A percentile compares a stretch with the other conserved stretches of the same genome.
phyloP scores from a whole-genome alignment of 1,139 yeast genomes.

The Yueomyces sp. region DNA sequence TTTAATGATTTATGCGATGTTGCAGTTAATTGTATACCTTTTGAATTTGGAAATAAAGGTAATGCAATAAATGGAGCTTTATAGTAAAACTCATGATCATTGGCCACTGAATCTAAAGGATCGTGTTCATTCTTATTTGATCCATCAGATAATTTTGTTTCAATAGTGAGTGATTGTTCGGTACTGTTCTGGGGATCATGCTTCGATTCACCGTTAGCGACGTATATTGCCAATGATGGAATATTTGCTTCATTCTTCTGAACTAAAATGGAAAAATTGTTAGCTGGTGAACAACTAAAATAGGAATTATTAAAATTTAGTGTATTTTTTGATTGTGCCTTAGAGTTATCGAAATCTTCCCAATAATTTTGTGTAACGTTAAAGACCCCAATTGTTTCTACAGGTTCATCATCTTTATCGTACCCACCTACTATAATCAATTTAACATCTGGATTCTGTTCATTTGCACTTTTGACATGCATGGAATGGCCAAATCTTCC shows the following conservation, averaged over 20 bases:
- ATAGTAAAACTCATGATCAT: not conserved
- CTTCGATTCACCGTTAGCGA: slow-evolving; percentile 4
- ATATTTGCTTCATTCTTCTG: slow-evolving; percentile 16
- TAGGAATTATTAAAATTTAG: slow-evolving; percentile 13
- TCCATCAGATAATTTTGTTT: not conserved
- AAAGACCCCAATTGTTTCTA: slow-evolving; percentile 36
- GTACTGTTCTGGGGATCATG: not conserved
- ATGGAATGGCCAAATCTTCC: slow-evolving; percentile 42
- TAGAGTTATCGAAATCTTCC: slow-evolving; percentile 15
- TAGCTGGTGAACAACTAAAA: slow-evolving; percentile 10
- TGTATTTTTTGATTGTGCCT: not conserved
- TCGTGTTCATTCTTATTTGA: not conserved
- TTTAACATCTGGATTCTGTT: slow-evolving; percentile 39
- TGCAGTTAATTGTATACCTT: slow-evolving; percentile 19
- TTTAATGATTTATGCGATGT: slow-evolving; percentile 7
- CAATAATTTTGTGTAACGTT: slow-evolving; percentile 40
- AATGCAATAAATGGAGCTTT: slow-evolving; percentile 23
- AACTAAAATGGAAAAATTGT: slow-evolving; percentile 14
- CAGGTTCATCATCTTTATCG: slow-evolving; percentile 30
- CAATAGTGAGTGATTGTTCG: not conserved
- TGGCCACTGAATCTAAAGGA: not conserved
- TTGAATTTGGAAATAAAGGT: slow-evolving; percentile 21
- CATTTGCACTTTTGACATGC: slow-evolving; percentile 31
- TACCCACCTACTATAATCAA: slow-evolving; percentile 51
- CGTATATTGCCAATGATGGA: slow-evolving; percentile 16